Base-by-base conservation (phyloP, 129 eudicot species). In the Flaveria ramosissima region DNA sequence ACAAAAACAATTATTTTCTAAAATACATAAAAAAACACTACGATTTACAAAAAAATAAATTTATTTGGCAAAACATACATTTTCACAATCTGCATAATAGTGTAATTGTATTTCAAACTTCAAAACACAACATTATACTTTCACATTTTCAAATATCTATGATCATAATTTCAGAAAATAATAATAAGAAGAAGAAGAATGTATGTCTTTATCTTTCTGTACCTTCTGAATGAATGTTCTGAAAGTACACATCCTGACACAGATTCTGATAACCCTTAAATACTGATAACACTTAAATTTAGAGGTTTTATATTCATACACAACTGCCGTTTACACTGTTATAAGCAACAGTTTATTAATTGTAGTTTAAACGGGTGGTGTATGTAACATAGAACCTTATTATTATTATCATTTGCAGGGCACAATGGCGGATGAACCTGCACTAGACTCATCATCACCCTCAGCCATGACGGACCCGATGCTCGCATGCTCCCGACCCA, bases 401-500 rank as follows among this genome's bases (percentile, higher is more conserved):
- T 57, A 20, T 16, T 9, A 10, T 62, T 4, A 7, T 32, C 7
- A 46, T 6, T 42, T 21, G 5, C 77, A 93, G 98, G 97, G 92
- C 66, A 72, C 97, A 65, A 80, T 88, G 67, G 81, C 78, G 53
- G 97, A 93, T 53, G 96, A 90, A 1, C 63, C 67, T 0, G 92
- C 91, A 72, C 81, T 87, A 74, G 90, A 85, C 57, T 87, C 95
- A 39, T 90, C 98, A 0, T 85, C 98, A 23, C 88, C 96, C 6
- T 87, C 90, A 32, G 80, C 83, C n/a, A 88, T 83, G n/a, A 88
- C 84, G 30, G 84, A 80, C 74, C 75, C 84, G 3, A 84, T 90
- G 74, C 90, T 90, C 7, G 83, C 96, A 59, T 89, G 98, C 36
- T 88, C 92, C 19, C 81, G 92, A 70, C 96, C 96, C 9, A 68